Percentiles rank a stretch among this genome's conserved stretches.
These are phyloP conservation scores for Microglena sp. DNA, from an alignment of 139 green algal genomes.

Conservation along the genomic window DNA sequence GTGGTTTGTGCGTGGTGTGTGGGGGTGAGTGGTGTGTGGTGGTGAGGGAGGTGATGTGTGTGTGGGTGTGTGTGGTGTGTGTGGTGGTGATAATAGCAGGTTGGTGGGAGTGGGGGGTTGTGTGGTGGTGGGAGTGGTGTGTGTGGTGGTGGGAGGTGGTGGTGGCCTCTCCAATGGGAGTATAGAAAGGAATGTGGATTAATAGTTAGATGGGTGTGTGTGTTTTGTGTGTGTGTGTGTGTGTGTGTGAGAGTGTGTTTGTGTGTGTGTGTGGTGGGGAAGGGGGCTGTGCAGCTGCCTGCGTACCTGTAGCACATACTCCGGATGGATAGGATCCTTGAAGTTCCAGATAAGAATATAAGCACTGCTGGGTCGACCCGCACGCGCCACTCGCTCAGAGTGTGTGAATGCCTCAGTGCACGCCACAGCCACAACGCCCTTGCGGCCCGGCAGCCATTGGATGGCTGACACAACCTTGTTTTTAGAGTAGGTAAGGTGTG, in stretches of 20 bases:
- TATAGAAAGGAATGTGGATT: too few species aligned
- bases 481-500: conserved; percentile 64
- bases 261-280: neutral
- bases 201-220: neutral
- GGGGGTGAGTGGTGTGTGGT: too few species aligned
- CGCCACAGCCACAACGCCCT: conserved; percentile 59
- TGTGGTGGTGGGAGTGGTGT: too few species aligned
- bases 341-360: conserved; percentile 80
- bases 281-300: too few species aligned
- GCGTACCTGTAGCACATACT: conserved; percentile 60
- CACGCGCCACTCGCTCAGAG: conserved; percentile 37
- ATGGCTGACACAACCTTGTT: conserved; percentile 59
- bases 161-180: too few species aligned
- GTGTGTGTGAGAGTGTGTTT: neutral
- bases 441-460: conserved; percentile 61
- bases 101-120: too few species aligned
- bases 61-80: too few species aligned
- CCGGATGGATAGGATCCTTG: conserved; percentile 70
- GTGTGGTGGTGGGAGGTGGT: too few species aligned
- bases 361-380: conserved; percentile 34
- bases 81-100: too few species aligned
- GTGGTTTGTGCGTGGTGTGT: too few species aligned
- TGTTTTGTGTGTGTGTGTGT: neutral
- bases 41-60: too few species aligned
- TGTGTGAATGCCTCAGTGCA: conserved; percentile 45